Base-by-base conservation (phyloP, 345 rosid species). In the Viola odorata region DNA sequence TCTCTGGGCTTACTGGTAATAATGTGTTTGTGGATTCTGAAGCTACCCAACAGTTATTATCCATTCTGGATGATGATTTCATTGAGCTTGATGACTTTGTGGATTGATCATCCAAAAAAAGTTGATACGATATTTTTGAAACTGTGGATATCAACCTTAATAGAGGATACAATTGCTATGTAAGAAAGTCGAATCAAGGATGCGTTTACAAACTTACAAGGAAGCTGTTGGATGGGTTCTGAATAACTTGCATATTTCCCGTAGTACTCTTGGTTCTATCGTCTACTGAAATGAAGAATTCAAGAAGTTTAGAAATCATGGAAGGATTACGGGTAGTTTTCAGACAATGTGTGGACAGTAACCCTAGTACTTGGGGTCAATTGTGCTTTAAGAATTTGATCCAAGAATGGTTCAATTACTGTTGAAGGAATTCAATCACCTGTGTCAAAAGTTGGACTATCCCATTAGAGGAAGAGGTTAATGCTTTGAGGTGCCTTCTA, bases 71-170 rank as follows among this genome's bases (percentile, higher is more conserved):
- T 36, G 83, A 61, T 48, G 80, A 82, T 71, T 80, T 69, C 37
- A 50, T 80, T 41, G 87, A 78, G 69, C 39, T 82, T 61, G 69
- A 80, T 32, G 85, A 84, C 75, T 77, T 80, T 48, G 14, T 61
- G 59, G 40, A 40, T 53, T 59, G 72, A 73, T 60, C 60, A 38
- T 53, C 52, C 44, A 8, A 45, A 52, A 14, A 51, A 58, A 47
- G 55, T 16, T 57, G 57, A 44, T 50, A 45, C 47, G 50, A 9
- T 59, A 38, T 11, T 37, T 67, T n/a, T 15, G 64, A 60, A 23
- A 23, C 32, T 23, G 50, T 47, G 50, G 50, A 47, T 47, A 47
- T 47, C 13, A 47, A 47, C 50, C 50, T n/a, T 47, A 47, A 11
- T 47, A 4, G 32, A 23, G 32, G 32, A 23, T 23, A 23, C 32